A percentile compares a stretch with the other conserved stretches of the same genome.
Conservation (phyloP, 1,284 basidiomycete genomes). For the Cutaneotrichosporon spelunceum region DNA sequence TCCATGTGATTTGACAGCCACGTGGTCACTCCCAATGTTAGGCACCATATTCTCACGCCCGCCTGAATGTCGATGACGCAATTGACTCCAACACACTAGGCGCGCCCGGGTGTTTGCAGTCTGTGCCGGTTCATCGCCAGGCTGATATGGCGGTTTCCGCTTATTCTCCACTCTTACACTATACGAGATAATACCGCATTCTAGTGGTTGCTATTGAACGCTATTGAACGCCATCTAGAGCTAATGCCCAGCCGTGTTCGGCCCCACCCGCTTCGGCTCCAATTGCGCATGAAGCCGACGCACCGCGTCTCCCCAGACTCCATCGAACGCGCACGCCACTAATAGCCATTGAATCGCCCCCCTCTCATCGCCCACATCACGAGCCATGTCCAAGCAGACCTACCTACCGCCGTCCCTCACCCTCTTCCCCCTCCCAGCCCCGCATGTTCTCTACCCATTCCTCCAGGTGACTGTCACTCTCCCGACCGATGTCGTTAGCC, state of each 20-base stretch:
- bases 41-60: neutral
- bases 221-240: too few relatives aligned
- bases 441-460: conserved; percentile 42
- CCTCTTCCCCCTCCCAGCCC: conserved; percentile 40
- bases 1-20: too few relatives aligned
- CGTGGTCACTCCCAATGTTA: neutral
- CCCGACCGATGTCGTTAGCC: conserved; percentile 30
- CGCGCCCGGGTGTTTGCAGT: too few relatives aligned
- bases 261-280: neutral
- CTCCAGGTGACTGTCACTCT: conserved; percentile 34
- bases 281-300: neutral
- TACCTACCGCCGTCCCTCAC: conserved; percentile 44
- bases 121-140: too few relatives aligned
- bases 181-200: too few relatives aligned
- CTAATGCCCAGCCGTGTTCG: neutral
- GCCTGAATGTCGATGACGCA: too few relatives aligned
- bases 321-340: neutral
- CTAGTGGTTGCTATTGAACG: too few relatives aligned
- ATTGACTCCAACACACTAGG: neutral
- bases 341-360: neutral
- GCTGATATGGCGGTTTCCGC: neutral
- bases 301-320: neutral
- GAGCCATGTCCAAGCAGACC: conserved; percentile 20
- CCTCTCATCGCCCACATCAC: neutral
- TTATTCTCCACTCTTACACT: neutral